Evolutionary conservation across 495 filamentous ascomycete species (phyloP).

Genomic region (Antarctomyces pellizariae): DNA sequence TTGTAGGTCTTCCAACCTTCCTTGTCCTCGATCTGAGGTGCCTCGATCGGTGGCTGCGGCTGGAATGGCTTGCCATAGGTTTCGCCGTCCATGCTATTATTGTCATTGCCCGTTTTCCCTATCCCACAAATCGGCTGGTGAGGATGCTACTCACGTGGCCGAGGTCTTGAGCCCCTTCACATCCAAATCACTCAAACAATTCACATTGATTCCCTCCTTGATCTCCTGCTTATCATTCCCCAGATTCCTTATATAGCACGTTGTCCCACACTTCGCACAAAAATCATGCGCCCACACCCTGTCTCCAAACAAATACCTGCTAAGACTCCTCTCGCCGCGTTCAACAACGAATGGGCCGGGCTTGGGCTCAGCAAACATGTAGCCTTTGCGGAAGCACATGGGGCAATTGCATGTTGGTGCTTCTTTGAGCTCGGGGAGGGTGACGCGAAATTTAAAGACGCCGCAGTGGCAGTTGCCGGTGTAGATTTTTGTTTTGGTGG

Average conservation of each 20-base stretch:
- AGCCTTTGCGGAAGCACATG: conserved; percentile 23
- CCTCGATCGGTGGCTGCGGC: conserved; percentile 14
- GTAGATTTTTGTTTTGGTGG: too few species aligned
- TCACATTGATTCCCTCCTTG: background rate
- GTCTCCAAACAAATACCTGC: conserved; percentile 6
- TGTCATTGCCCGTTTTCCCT: conserved; percentile 2
- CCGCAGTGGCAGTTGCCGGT: conserved; percentile 33
- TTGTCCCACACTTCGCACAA: background rate
- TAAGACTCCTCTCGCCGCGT: conserved; percentile 4
- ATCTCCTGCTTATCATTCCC: background rate
- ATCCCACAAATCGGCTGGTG: conserved; percentile 8
- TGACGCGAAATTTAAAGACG: conserved; percentile 22
- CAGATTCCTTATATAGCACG: background rate
- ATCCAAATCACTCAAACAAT: background rate
- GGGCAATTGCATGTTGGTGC: conserved; percentile 25
- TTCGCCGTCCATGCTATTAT: background rate
- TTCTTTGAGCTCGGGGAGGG: conserved; percentile 19
- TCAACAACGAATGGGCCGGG: conserved; percentile 13
- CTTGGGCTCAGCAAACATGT: conserved; percentile 16
- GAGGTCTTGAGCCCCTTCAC: conserved; percentile 7
- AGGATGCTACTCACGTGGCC: too few species aligned
- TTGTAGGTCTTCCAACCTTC: conserved; percentile 19
- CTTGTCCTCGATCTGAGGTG: conserved; percentile 13
- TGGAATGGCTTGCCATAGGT: conserved; percentile 11
- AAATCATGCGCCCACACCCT: conserved; percentile 3